Conservation (phyloP, 2,329 filamentous ascomycete species). For the Leptographium wingfieldii region DNA sequence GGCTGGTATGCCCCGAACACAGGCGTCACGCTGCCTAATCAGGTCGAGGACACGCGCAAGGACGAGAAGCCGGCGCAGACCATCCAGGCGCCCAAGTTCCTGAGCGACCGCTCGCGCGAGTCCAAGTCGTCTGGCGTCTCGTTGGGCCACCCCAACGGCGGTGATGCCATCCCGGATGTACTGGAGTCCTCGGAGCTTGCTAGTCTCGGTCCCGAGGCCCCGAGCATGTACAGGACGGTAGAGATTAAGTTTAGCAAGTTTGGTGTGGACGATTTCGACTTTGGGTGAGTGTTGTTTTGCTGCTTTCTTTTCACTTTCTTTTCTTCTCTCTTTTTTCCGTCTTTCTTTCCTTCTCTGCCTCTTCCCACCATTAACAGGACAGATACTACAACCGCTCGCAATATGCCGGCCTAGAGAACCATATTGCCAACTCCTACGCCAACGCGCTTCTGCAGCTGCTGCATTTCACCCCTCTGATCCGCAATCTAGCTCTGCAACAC, state of each 20-base stretch:
- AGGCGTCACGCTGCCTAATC: slow-evolving; percentile 62
- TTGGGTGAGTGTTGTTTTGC: slow-evolving; percentile 45
- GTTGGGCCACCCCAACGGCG: slow-evolving; percentile 23
- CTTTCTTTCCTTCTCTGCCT: background rate
- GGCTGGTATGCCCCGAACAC: slow-evolving; percentile 70
- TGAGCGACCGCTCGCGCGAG: slow-evolving; percentile 84
- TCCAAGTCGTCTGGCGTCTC: background rate
- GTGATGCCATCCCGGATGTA: slow-evolving; percentile 48
- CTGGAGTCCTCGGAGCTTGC: slow-evolving; percentile 59
- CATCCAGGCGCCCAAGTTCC: slow-evolving; percentile 72
- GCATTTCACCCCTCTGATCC: slow-evolving; percentile 76
- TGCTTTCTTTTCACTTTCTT: background rate
- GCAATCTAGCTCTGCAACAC: slow-evolving; percentile 81
- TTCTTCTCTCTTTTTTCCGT: background rate
- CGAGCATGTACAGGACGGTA: slow-evolving; percentile 80
- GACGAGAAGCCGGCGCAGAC: slow-evolving; percentile 44
- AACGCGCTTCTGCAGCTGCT: slow-evolving; percentile 86
- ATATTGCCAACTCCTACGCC: slow-evolving; percentile 93
- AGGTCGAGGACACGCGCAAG: slow-evolving; percentile 64
- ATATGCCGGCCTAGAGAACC: slow-evolving; percentile 87
- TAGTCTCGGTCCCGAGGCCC: slow-evolving; percentile 67
- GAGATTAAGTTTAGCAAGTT: slow-evolving; percentile 99
- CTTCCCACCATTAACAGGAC: background rate
- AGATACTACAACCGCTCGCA: slow-evolving; percentile 86
- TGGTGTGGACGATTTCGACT: slow-evolving; percentile 98